A percentile compares a stretch with the other conserved stretches of the same genome.
phyloP scores from a whole-genome alignment of 257 asterid species.

The Schizonepeta tenuifolia region DNA sequence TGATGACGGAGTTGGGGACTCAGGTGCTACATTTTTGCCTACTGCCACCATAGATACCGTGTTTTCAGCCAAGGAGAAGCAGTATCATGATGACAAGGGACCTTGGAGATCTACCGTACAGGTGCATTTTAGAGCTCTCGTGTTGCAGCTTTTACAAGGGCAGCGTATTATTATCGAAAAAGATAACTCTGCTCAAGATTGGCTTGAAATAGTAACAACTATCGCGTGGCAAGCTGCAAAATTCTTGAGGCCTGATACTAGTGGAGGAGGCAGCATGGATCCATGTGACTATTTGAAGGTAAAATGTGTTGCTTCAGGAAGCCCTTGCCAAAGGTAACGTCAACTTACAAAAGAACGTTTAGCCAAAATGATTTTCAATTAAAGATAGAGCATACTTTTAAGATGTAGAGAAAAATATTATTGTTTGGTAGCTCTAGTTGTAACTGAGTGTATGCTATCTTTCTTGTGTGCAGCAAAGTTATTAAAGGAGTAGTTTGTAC shows the following conservation, averaged over 20 bases:
- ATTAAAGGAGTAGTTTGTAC: slow-evolving; percentile 92
- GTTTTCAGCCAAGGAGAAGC: slow-evolving; percentile 54
- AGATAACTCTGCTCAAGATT: slow-evolving; percentile 56
- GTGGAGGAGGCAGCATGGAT: slow-evolving; percentile 99
- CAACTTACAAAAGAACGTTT: not conserved
- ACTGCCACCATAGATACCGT: slow-evolving; percentile 43
- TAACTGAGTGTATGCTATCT: slow-evolving; percentile 4
- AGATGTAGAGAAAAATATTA: not conserved
- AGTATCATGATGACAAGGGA: slow-evolving; percentile 49
- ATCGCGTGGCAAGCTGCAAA: slow-evolving; percentile 93
- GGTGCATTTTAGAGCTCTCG: slow-evolving; percentile 94
- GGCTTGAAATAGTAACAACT: slow-evolving; percentile 75
- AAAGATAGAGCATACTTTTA: not conserved
- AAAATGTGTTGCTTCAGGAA: slow-evolving; percentile 93
- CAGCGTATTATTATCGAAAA: slow-evolving; percentile 52
- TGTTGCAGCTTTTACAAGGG: slow-evolving; percentile 76
- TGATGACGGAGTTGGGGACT: slow-evolving; percentile 75
- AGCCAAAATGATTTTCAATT: not conserved
- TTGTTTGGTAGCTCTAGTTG: not conserved
- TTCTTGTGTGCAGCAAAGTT: slow-evolving; percentile 65
- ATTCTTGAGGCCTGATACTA: slow-evolving; percentile 87
- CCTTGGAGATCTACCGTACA: slow-evolving; percentile 60
- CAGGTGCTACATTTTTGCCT: slow-evolving; percentile 46
- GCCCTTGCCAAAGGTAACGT: slow-evolving; percentile 71
- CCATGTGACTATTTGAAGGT: slow-evolving; percentile 87